Evolutionary conservation across 139 green algal genomes (phyloP).

Genomic region (Coccomyxa sp.): DNA sequence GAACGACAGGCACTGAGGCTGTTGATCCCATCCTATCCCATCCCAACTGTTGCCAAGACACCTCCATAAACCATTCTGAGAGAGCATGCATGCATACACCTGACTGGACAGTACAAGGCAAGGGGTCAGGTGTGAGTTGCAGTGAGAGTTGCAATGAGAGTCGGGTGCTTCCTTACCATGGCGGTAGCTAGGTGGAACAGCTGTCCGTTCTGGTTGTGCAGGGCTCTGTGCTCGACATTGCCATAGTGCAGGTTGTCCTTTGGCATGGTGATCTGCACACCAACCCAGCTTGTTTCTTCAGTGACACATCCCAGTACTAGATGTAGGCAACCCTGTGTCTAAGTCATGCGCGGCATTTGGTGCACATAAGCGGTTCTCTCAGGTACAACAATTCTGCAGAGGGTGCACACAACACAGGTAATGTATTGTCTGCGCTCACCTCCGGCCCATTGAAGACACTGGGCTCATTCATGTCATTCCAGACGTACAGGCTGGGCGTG

Average conservation of each 20-base stretch:
- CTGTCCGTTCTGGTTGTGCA: slow-evolving; percentile 95
- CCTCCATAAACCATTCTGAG: neutral
- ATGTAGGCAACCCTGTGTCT: too few species aligned
- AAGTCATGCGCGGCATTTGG: too few species aligned
- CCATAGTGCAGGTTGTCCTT: slow-evolving; percentile 88
- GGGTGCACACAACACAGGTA: neutral
- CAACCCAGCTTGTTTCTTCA: neutral
- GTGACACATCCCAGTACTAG: neutral
- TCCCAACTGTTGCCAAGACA: neutral
- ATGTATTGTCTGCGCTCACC: slow-evolving; percentile 30
- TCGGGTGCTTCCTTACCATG: neutral
- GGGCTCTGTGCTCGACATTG: slow-evolving; percentile 86
- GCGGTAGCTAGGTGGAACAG: slow-evolving; percentile 91
- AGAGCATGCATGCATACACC: neutral
- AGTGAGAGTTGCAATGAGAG: too few species aligned
- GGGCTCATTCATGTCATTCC: slow-evolving; percentile 99
- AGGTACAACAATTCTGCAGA: neutral
- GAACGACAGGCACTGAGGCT: neutral
- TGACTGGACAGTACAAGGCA: too few species aligned
- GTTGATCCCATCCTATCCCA: neutral
- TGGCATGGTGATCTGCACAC: slow-evolving; percentile 78
- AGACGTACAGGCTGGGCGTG: slow-evolving; percentile 93
- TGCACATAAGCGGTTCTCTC: too few species aligned
- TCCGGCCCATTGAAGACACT: slow-evolving; percentile 98
- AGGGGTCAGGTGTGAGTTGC: neutral